Evolutionary conservation across 192 early-diverging fungal genomes (phyloP).

Genomic region (Coemansia sp.): DNA sequence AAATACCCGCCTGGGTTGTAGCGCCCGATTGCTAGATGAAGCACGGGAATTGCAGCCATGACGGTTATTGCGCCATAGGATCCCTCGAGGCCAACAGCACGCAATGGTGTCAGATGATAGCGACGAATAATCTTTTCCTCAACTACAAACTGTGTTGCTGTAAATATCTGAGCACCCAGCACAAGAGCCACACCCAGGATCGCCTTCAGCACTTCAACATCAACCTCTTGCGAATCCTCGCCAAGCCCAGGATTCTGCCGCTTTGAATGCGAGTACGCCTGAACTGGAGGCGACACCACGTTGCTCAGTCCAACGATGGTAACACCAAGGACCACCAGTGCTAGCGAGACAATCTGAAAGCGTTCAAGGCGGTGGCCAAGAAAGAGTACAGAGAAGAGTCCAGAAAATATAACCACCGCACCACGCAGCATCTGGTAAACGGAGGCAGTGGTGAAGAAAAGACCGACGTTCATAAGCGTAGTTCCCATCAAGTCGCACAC

Average conservation of each 20-base stretch:
- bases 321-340: slow-evolving; percentile 84
- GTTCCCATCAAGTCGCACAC: slow-evolving; percentile 74
- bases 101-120: slow-evolving; percentile 81
- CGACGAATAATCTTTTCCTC: slow-evolving; percentile 89
- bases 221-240: slow-evolving; percentile 27
- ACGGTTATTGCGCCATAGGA: slow-evolving; percentile 81
- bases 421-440: slow-evolving; percentile 98
- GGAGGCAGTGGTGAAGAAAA: slow-evolving; percentile 86
- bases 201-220: slow-evolving; percentile 55
- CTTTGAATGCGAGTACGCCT: neutral
- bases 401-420: slow-evolving; percentile 94
- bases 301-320: slow-evolving; percentile 80
- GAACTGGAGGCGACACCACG: slow-evolving; percentile 54
- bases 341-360: slow-evolving; percentile 84
- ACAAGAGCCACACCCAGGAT: slow-evolving; percentile 81
- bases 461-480: slow-evolving; percentile 95
- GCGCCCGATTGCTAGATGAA: slow-evolving; percentile 71
- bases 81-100: slow-evolving; percentile 94
- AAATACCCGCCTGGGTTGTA: slow-evolving; percentile 76
- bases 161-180: slow-evolving; percentile 89
- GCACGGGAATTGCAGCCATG: slow-evolving; percentile 67
- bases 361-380: slow-evolving; percentile 72
- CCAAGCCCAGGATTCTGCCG: slow-evolving; percentile 2
- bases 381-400: slow-evolving; percentile 85
- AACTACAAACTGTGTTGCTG: slow-evolving; percentile 93